Base-by-base conservation (phyloP, 2,329 filamentous ascomycete species). In the Aspergillus jensenii region DNA sequence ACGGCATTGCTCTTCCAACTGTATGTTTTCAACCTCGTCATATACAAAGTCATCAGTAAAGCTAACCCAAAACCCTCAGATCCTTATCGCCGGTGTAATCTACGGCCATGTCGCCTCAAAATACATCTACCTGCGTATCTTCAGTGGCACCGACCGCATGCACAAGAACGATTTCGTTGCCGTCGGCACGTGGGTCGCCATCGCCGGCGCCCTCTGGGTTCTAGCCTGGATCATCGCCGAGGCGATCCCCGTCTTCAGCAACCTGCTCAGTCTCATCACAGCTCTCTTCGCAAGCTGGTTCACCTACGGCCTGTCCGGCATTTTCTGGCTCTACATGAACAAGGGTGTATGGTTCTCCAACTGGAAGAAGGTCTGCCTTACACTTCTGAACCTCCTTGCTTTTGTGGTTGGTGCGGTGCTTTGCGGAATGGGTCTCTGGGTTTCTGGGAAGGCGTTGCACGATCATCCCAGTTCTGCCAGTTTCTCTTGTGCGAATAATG, bases 31-130 rank as follows among this genome's bases (percentile, higher is more conserved):
- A n/a, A 4, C 9, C 3, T 11, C 9, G 9, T 31, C 9, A 31
- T 31, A 31, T 31, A 31, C 27, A 31, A 31, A 31, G 3, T 9
- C 3, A 31, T 31, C 27, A 11, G 9, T 9, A 31, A 46, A 33
- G 52, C 49, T 57, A 48, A 59, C 27, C 9, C 27, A 43, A 6
- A 17, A 37, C 33, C 7, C 35, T 35, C 15, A 74, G 73, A 90
- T 90, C 58, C 77, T 90, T 48, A 84, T 91, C 50, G 86, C 87
- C 0, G 88, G 88, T 53, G 87, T 90, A 6, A 87, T 91, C 61
- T 87, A 89, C 68, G 87, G 83, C 12, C 84, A 87, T 59, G 84
- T 90, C 2, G 86, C 85, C 2, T 80, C 80, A 55, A 89, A 88
- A 67, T 87, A 87, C 65, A 77, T 89, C 58, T 90, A 88, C 66